Conservation (phyloP, 2,329 filamentous ascomycete genomes). For the Exophiala oligosperma region DNA sequence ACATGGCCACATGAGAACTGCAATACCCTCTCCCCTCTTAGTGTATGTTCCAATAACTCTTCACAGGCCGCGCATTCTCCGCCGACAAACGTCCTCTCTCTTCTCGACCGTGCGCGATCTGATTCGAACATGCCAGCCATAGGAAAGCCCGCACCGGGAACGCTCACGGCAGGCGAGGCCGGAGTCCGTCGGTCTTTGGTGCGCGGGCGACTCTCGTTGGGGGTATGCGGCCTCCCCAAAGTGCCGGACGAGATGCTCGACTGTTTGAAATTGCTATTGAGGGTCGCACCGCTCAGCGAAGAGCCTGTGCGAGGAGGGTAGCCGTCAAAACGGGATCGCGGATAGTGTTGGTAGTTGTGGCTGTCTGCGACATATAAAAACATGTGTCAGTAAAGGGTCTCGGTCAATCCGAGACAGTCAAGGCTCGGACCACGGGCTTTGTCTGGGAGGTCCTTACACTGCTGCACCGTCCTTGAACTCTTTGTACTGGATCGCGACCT, state of each 20-base stretch:
- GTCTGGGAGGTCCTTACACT: slow-evolving; percentile 21
- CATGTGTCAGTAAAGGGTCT: slow-evolving; percentile 22
- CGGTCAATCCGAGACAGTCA: slow-evolving; percentile 2
- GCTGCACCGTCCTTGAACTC: slow-evolving; percentile 18
- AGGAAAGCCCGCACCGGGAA: slow-evolving; percentile 25
- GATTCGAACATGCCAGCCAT: slow-evolving; percentile 70
- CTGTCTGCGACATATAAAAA: slow-evolving; percentile 20
- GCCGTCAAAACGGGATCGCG: slow-evolving; percentile 22
- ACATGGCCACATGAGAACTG: slow-evolving; percentile 98
- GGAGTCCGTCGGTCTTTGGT: slow-evolving; percentile 21
- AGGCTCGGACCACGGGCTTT: slow-evolving; percentile 1
- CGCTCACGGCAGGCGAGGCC: slow-evolving; percentile 21
- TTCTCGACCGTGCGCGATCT: slow-evolving; percentile 74
- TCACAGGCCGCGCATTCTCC: slow-evolving; percentile 95
- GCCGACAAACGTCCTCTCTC: slow-evolving; percentile 93
- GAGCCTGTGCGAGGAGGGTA: slow-evolving; percentile 21
- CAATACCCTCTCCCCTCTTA: slow-evolving; percentile 88
- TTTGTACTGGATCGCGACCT: slow-evolving; percentile 19
- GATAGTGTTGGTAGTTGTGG: slow-evolving; percentile 7
- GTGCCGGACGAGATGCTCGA: slow-evolving; percentile 27
- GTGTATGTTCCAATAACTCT: slow-evolving; percentile 91
- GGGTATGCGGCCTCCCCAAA: slow-evolving; percentile 20
- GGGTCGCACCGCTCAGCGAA: slow-evolving; percentile 13
- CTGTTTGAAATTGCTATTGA: slow-evolving; percentile 23
- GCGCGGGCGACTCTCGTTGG: slow-evolving; percentile 19